phyloP scores from a whole-genome alignment of 768 basidiomycete species.

The Tremella fuciformis region DNA sequence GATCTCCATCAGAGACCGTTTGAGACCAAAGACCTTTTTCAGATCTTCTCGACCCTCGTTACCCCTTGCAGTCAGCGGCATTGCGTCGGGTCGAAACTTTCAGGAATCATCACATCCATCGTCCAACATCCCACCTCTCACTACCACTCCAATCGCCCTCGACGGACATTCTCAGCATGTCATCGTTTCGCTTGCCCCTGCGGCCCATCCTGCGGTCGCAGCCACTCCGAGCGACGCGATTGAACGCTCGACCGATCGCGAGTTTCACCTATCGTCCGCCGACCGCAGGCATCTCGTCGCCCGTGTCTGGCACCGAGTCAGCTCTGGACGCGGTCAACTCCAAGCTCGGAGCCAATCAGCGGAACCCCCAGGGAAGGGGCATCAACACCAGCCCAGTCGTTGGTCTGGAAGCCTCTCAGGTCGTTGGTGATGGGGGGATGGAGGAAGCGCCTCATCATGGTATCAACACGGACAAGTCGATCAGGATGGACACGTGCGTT shows the following conservation, averaged over 20 bases:
- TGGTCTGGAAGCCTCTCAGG: conserved; percentile 24
- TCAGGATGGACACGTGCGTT: conserved; percentile 51
- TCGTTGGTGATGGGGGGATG: conserved; percentile 42
- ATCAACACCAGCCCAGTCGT: conserved; percentile 19
- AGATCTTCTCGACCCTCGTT: too few relatives aligned
- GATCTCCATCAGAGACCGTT: too few relatives aligned
- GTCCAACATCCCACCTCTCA: too few relatives aligned
- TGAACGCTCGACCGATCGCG: not conserved
- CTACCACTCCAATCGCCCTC: too few relatives aligned
- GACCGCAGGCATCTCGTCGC: conserved; percentile 1
- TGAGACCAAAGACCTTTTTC: too few relatives aligned
- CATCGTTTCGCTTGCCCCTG: not conserved
- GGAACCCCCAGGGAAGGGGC: conserved; percentile 8
- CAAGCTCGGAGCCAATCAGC: not conserved
- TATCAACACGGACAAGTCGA: conserved; percentile 47
- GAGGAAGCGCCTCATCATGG: conserved; percentile 46
- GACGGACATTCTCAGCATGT: not conserved
- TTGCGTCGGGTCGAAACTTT: too few relatives aligned
- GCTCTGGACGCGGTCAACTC: conserved; percentile 8
- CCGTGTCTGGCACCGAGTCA: conserved; percentile 1
- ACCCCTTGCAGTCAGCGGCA: too few relatives aligned
- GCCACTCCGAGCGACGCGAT: not conserved
- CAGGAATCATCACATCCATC: too few relatives aligned
- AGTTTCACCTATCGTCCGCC: conserved; percentile 1
- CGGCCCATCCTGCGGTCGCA: conserved; percentile 2